Evolutionary conservation across 208 protist genomes (phyloP).

Genomic region (Trypanosoma brucei): DNA sequence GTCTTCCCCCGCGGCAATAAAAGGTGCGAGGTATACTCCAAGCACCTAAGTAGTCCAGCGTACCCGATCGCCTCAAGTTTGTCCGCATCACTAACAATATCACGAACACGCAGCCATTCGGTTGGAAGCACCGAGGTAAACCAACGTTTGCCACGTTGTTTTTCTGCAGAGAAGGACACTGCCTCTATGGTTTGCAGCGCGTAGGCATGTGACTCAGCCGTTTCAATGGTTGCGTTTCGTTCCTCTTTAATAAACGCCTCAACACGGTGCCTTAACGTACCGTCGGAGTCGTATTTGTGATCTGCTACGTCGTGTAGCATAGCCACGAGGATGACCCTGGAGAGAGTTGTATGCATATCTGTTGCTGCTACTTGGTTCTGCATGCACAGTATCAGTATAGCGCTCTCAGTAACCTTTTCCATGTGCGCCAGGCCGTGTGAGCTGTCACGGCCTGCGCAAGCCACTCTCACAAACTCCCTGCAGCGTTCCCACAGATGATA

Average conservation of each 20-base stretch:
- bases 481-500: constrained; percentile 64
- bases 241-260: constrained; percentile 31
- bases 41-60: constrained; percentile 67
- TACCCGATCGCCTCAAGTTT: constrained; percentile 81
- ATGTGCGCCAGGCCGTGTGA: constrained; percentile 77
- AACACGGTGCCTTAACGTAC: constrained; percentile 29
- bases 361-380: constrained; percentile 1
- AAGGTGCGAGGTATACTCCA: constrained; percentile 39
- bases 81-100: constrained; percentile 80
- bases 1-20: background rate
- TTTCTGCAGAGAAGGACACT: constrained; percentile 83
- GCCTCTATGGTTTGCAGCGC: constrained; percentile 35
- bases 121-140: constrained; percentile 40
- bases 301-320: constrained; percentile 88
- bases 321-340: constrained; percentile 60
- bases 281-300: constrained; percentile 77
- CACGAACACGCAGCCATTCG: constrained; percentile 58
- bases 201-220: background rate
- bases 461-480: constrained; percentile 42
- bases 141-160: constrained; percentile 59
- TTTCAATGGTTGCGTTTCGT: background rate
- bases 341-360: background rate
- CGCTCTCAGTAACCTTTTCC: constrained; percentile 65
- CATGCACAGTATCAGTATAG: constrained; percentile 65
- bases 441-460: constrained; percentile 58